These are phyloP conservation scores for Ulota crispa DNA, from an alignment of 225 moss, liverwort and hornwort genomes.

Conservation along the genomic window DNA sequence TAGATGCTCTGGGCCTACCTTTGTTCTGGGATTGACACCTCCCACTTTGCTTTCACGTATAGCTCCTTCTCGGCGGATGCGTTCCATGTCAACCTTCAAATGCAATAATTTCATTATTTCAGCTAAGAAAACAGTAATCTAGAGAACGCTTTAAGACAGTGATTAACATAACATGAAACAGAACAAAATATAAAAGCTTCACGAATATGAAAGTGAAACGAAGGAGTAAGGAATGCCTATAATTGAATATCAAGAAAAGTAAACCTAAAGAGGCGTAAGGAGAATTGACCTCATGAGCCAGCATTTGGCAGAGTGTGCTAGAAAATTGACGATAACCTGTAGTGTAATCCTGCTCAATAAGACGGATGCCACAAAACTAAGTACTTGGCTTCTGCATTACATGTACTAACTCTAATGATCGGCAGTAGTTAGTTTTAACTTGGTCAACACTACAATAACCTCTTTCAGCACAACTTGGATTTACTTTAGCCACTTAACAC, in stretches of 20 bases:
- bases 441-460: background rate
- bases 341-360: slow-evolving; percentile 41
- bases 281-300: slow-evolving; percentile 56
- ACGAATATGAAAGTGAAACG: background rate
- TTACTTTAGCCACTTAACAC: background rate
- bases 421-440: background rate
- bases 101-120: background rate
- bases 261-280: background rate
- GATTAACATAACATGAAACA: background rate
- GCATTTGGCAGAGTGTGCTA: slow-evolving; percentile 56
- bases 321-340: slow-evolving; percentile 49
- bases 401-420: background rate
- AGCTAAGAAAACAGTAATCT: background rate
- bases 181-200: background rate
- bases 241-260: background rate
- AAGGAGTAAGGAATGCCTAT: background rate
- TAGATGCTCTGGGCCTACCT: slow-evolving; percentile 19
- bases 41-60: slow-evolving; percentile 46
- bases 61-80: slow-evolving; percentile 56
- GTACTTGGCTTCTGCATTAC: background rate
- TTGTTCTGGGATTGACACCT: slow-evolving; percentile 25
- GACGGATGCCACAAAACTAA: background rate
- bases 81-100: slow-evolving; percentile 57
- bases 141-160: background rate
- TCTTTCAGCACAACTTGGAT: background rate